Base-by-base conservation (phyloP, 2,329 filamentous ascomycete genomes). In the Clonostachys chloroleuca region DNA sequence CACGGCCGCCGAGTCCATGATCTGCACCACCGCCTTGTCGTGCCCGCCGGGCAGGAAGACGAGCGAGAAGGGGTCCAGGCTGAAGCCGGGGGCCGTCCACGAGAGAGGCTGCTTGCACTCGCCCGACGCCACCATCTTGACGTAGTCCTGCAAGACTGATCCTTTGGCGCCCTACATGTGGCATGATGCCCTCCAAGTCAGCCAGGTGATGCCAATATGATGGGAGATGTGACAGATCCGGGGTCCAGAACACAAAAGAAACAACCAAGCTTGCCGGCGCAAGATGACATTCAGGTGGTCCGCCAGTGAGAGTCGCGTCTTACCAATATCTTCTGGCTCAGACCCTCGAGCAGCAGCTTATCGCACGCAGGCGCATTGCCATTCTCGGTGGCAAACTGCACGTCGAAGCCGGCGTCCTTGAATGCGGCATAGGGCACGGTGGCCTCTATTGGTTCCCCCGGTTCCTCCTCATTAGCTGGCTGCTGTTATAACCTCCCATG, bases 21-120 rank as follows among this genome's bases (percentile, higher is more conserved):
- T 59, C 53, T 79, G 75, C 1, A 66, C 65, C 1, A 79, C 72
- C 12, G 63, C 58, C 59, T 77, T 78, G 18, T 80, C 75, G 54
- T 80, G 76, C 5, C 76, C 75, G 12, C 76, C 75, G 2, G 76
- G 75, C 2, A 78, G 59, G 52, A 77, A 68, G 40, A 78, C 67
- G 24, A 79, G 64, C 49, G 75, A 68, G 52, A 70, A 79, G 10
- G 59, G 48, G 20, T 68, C 65, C 43, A 78, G 64, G 14, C 61
- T 62, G 57, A 79, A 78, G 47, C 51, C 61, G 7, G 66, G 56
- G 1, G 65, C 56, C 3, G 68, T 62, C 75, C 75, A 80, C 8
- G 73, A 62, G 5, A 68, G 54, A 2, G 75, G 73, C 7, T 65
- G 56, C 49, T 62, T 60, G 57, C 71, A 72, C 49, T 72, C 69